Evolutionary conservation across 2,329 filamentous ascomycete genomes (phyloP), one percentile per base, ranked within the genome.

Genomic region (Fusarium drepaniforme): DNA sequence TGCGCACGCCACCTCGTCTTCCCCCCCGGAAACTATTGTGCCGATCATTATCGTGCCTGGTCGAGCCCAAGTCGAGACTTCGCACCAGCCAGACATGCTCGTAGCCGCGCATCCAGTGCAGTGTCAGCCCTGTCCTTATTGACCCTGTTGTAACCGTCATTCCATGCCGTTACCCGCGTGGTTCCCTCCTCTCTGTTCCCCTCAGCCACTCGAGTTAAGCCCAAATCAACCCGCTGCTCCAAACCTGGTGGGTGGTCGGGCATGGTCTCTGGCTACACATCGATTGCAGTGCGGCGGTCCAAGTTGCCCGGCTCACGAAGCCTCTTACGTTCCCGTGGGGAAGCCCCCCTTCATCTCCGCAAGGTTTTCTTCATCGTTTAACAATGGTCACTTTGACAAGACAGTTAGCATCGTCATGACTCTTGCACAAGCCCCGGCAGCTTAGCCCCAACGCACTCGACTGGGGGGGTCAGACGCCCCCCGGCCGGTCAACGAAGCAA

Each of bases 321-420:
- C 74, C 74, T 71, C 58, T 70, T 66, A 66, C 71, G 64, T 76
- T 71, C 66, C 70, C 76, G 66, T 51, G 53, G 68, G 66, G 68
- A 71, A 61, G 30, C 64, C 72, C 68, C 74, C 72, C 68, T 76
- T 74, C 74, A 71, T 77, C 73, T 76, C 75, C 71, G 53, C 59
- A 67, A 65, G 30, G 57, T 70, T 71, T 70, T 88, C 86, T 93
- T 89, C 88, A 94, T 86, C 91, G 90, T 85, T 94, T 94, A 82
- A 94, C 85, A 83, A 94, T 93, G 15, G 84, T 86, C 35, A 86
- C 84, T 86, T 66, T 56, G 58, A 44, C 57, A 71, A 56, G 33
- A 59, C 21, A 35, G 75, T 83, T 76, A 83, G 82, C 74, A 73
- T 67, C 66, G 58, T 46, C 67, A 56, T 53, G 46, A 64, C 60